Base-by-base conservation (phyloP, 2,329 filamentous ascomycete species). In the Gaeumannomyces tritici region DNA sequence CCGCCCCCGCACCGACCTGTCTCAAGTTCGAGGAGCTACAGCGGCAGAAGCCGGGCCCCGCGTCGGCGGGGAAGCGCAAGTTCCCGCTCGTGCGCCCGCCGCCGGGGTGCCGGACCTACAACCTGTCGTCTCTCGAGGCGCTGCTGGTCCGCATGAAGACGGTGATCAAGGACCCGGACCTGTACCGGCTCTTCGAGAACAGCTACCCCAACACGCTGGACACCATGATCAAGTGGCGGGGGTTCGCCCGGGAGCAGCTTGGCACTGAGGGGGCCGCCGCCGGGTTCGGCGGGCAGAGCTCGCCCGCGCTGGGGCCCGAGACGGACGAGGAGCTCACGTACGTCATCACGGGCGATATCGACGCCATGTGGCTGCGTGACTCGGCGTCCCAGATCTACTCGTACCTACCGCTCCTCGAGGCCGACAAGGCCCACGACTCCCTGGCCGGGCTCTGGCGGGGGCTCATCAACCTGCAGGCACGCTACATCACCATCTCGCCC, bases 321-420 rank as follows among this genome's bases (percentile, higher is more conserved):
- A 72, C 69, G 81, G 77, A 83, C 63, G 85, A 86, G 15, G 75
- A 85, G 61, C 84, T 93, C 67, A 88, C 86, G 31, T 93, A 93
- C 71, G 86, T 93, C 64, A 90, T 93, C 60, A 93, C 90, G 0
- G 90, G 90, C 55, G 90, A 93, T 70, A 93, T 93, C 72, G 88
- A 92, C 69, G 90, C 90, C 0, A 90, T 93, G 76, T 96, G 92
- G 92, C 78, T 96, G 63, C 86, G 92, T 57, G 91, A 96, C 73
- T 93, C 90, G 15, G 84, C 87, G 21, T 89, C 89, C 68, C 88
- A 91, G 71, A 81, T 91, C 73, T 85, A 88, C 67, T 87, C 86
- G 33, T 88, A 90, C 68, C 78, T 87, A 57, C 80, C 83, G 1
- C 73, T 90, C 13, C 74, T 90, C 24, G 79, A 80, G 61, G 83